Conservation (phyloP, 148 eudicot species). For the Polygonum aviculare region DNA sequence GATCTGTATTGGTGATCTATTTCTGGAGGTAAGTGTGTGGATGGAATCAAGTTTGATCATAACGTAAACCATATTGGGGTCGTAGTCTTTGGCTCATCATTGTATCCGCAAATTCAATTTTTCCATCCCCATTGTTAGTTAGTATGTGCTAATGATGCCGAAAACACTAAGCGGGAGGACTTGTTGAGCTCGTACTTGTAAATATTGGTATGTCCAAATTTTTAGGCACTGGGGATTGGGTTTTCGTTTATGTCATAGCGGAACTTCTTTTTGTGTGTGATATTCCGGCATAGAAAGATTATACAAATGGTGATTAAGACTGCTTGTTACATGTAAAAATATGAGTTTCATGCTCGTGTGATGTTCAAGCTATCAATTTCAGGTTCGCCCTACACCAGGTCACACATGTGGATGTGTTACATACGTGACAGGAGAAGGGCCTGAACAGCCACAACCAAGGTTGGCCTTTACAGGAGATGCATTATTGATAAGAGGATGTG, state of each 20-base stretch:
- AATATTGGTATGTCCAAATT: not conserved
- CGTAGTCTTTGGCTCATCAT: not conserved
- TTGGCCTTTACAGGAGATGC: constrained; percentile 98
- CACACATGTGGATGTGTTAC: constrained; percentile 93
- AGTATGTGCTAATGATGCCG: not conserved
- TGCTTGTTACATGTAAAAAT: not conserved
- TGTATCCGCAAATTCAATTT: not conserved
- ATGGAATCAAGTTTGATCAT: not conserved
- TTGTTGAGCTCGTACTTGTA: not conserved
- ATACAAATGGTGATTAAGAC: not conserved
- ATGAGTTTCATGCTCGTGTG: not conserved
- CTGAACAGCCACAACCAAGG: constrained; percentile 78
- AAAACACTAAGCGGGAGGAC: not conserved
- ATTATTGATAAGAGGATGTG: constrained; percentile 87
- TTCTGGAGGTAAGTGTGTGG: constrained; percentile 53
- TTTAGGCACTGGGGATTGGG: not conserved
- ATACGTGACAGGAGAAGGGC: constrained; percentile 88
- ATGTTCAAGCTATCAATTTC: constrained; percentile 5
- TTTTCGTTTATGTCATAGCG: not conserved
- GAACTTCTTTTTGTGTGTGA: not conserved
- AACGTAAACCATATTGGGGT: not conserved
- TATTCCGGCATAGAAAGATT: not conserved
- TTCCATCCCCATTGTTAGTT: not conserved
- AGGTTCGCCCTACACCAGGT: constrained; percentile 97
- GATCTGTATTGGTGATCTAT: constrained; percentile 63